Base-by-base conservation (phyloP, 1,139 yeast genomes). In the Maudiozyma humilis region DNA sequence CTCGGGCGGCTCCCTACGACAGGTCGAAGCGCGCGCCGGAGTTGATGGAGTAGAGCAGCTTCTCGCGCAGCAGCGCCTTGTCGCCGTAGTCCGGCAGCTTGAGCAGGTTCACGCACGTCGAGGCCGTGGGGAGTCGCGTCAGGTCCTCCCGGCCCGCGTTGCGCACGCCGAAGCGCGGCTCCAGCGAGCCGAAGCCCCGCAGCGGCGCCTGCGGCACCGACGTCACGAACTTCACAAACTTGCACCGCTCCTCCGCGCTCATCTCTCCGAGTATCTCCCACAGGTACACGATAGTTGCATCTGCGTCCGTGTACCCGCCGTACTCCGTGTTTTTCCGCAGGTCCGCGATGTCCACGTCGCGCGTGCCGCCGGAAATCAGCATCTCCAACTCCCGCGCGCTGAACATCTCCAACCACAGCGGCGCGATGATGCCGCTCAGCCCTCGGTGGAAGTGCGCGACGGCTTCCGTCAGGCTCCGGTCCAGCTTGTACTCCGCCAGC, bases 201-300 rank as follows among this genome's bases (percentile, higher is more conserved):
- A 91, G 68, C 1, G 99, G 98, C 0, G 96, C 95, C 50, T 91
- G 74, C 1, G 95, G 80, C 1, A 87, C 95, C 0, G 96, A 84
- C 0, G 97, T 91, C 19, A 86, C 96, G 67, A 88, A 91, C 59
- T 85, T 83, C 32, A 89, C 65, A 47, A 91, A 73, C 49, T 76
- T 73, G 27, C 75, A 70, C 51, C 78, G 69, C 47, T 87, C 86
- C 16, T 72, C 73, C 1, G 75, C 69, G 2, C 71, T 60, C 72
- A 88, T 76, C 46, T 85, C 95, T 17, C 68, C 69, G 4, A 91
- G 70, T 6, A 87, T 78, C 47, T 81, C 79, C 93, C 96, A 89
- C 56, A 91, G 78, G 49, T 76, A 67, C 16, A 50, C 49, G 14
- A 91, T 69, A 0, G 87, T 82, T 14, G 61, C 48, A 57, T 82